A percentile compares a stretch with the other conserved stretches of the same genome.
These are phyloP conservation scores for Nothophoma quercina DNA, from an alignment of 2,329 filamentous ascomycete species.

Conservation along the genomic window DNA sequence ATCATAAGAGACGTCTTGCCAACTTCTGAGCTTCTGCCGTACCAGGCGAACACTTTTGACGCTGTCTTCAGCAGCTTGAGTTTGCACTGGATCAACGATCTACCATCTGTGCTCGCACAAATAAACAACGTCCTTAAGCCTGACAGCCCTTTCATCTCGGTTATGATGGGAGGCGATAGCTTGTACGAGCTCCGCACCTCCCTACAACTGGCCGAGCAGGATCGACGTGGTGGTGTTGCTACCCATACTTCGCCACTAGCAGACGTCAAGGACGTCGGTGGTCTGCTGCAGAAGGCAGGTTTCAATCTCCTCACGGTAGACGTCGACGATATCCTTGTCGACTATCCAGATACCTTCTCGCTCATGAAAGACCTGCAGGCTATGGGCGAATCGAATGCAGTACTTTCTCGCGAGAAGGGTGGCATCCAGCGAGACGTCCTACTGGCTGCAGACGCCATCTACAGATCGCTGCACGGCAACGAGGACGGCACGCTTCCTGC, in stretches of 20 bases:
- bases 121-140: slow-evolving; percentile 89
- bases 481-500: slow-evolving; percentile 72
- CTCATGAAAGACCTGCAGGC: slow-evolving; percentile 93
- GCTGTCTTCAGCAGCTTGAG: slow-evolving; percentile 88
- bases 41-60: slow-evolving; percentile 79
- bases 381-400: slow-evolving; percentile 95
- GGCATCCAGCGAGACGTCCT: slow-evolving; percentile 80
- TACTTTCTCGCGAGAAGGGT: slow-evolving; percentile 83
- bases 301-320: slow-evolving; percentile 98
- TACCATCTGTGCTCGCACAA: slow-evolving; percentile 83
- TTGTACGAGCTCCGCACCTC: slow-evolving; percentile 93
- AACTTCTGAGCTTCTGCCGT: slow-evolving; percentile 78
- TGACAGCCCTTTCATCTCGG: slow-evolving; percentile 89
- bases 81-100: slow-evolving; percentile 97
- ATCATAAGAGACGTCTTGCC: slow-evolving; percentile 79
- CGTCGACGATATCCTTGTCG: slow-evolving; percentile 95
- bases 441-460: slow-evolving; percentile 87
- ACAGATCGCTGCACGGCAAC: slow-evolving; percentile 85
- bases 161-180: slow-evolving; percentile 96
- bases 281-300: slow-evolving; percentile 82
- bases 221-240: slow-evolving; percentile 88
- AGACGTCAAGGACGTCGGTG: slow-evolving; percentile 90
- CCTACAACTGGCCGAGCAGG: slow-evolving; percentile 89
- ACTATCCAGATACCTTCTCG: slow-evolving; percentile 88
- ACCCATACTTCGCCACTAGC: slow-evolving; percentile 91